These are phyloP conservation scores for Candida vartiovaarae DNA, from an alignment of 805 yeast species.

Conservation along the genomic window DNA sequence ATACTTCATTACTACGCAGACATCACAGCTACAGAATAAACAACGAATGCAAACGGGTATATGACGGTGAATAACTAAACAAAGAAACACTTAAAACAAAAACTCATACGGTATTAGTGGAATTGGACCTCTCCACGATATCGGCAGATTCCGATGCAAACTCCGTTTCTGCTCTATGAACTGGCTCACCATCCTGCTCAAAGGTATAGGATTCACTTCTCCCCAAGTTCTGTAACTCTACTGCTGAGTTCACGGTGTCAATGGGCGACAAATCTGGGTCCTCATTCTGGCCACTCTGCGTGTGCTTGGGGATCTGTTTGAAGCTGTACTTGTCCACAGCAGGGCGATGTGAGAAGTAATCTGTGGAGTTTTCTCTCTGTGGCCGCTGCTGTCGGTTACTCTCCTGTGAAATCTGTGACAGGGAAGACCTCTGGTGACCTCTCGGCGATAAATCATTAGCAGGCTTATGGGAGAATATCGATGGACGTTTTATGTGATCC, in stretches of 20 bases:
- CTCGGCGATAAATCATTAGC: background rate
- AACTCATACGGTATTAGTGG: background rate
- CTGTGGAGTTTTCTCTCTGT: no score
- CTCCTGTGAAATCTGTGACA: no score
- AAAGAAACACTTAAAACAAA: background rate
- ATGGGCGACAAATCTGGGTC: background rate
- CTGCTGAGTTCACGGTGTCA: background rate
- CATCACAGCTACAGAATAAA: background rate
- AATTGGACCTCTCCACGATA: background rate
- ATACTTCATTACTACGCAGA: background rate
- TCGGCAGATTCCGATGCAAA: background rate
- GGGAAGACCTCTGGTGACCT: background rate
- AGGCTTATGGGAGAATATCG: constrained; percentile 11
- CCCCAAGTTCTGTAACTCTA: background rate
- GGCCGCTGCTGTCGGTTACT: no score
- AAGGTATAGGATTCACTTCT: constrained; percentile 1
- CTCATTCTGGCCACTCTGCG: no score
- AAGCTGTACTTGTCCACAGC: background rate
- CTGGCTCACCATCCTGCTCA: constrained; percentile 5
- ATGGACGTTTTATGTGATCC: constrained; percentile 19
- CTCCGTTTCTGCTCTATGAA: constrained; percentile 9
- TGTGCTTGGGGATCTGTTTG: constrained; percentile 5
- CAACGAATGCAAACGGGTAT: no score
- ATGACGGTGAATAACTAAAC: background rate
- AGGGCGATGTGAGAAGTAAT: no score